Evolutionary conservation across 169 alveolate genomes (phyloP), one percentile per base, ranked within the genome.

Genomic region (Cyclospora cayetanensis): DNA sequence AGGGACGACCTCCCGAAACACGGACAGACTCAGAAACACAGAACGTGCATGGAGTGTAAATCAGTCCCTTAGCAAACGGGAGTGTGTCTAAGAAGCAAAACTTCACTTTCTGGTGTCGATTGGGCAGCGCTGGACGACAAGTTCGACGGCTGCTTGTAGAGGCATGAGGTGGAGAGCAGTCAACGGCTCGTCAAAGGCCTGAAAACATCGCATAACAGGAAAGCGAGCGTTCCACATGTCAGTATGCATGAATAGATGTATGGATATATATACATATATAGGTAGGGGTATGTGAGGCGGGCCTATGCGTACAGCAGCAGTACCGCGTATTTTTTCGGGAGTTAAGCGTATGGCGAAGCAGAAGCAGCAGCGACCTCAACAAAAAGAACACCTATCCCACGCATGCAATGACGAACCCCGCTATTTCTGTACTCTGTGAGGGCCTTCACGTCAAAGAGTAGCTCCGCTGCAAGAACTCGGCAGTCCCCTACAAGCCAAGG

Each of bases 91-190:
- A n/a, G n/a, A n/a, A 55, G 70, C 27, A 55, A 7, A 65, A 7
- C 4, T 11, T 65, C 35, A 65, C 77, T 65, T 65, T 65, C 77
- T 5, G 4, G 65, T 37, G 77, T 82, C 90, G 37, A 82, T 22
- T 22, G 77, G 77, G 55, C 90, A 82, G 25, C n/a, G 18, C 90
- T 82, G 77, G 11, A 82, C 90, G n/a, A 52, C 90, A 1, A 34
- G 4, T 34, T 15, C 68, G 25, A 82, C 9, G 52, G 90, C 90
- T 12, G 53, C 50, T 11, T 42, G 90, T 35, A 82, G 74, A 31
- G 90, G 42, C 52, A 46, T 15, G 15, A 50, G 42, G 41, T 82
- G 76, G 25, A 53, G 77, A 25, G 37, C 74, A 31, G 27, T 65
- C 53, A 82, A 20, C 22, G 41, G 42, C 41, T 65, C 90, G 41